Evolutionary conservation across 164 flowering plant genomes (phyloP), one percentile per base, ranked within the genome.

Genomic region (Euptelea pleiosperma): DNA sequence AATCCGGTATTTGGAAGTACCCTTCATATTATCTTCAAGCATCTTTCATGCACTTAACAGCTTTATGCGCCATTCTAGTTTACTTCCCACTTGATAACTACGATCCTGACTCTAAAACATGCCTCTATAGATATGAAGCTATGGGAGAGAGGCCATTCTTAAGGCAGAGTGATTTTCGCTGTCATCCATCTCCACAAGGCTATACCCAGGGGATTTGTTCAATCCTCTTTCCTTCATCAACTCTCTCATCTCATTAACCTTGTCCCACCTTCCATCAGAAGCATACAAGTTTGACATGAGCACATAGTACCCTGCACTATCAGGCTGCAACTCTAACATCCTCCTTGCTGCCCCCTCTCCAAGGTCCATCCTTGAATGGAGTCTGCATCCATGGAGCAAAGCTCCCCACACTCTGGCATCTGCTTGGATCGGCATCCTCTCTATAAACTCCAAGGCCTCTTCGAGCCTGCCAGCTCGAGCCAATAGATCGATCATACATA

Each of bases 401-500:
- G 94, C 85, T 37, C 82, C 86, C 66, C 79, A 77, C 12, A 79
- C 59, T 50, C 77, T 48, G 10, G 62, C 72, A 64, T 74, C 79
- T 14, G 87, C 82, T 57, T 66, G 47, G 44, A 80, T 39, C 5
- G 94, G 85, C 85, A 87, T 87, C 19, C 54, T 67, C 62, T 69
- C 65, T 24, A 87, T 79, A 39, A 89, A 80, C 25, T 72, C 76
- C 56, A 70, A 63, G 26, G 94, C 97, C 63, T 85, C 91, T 46
- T 85, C 83, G 2, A 89, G 77, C 65, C 69, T 74, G 4, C 87
- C 92, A 24, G 89, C 77, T 11, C 94, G 79, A 41, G 88, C 73
- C 50, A 89, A 57, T 18, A 85, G 63, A 65, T 89, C 92, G 25
- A 85, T 86, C 85, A 87, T 82, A 52, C 85, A 85, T n/a, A 67